phyloP scores from a whole-genome alignment of 768 basidiomycete genomes.

The Clavaria fumosa region DNA sequence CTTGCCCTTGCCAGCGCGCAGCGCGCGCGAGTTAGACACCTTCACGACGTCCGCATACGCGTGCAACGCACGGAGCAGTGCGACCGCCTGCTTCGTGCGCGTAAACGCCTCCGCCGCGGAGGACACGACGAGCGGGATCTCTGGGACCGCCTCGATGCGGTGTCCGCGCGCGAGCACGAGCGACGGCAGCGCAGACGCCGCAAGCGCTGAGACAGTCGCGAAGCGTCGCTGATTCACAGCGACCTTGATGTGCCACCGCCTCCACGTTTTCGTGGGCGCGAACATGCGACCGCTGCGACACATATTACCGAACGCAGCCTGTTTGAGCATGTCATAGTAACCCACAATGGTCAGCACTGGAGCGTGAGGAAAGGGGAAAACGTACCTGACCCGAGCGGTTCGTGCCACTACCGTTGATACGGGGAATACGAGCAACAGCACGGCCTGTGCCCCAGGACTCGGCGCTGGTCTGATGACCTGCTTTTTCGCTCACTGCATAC shows the following conservation, averaged over 20 bases:
- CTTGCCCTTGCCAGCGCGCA: conserved; percentile 96
- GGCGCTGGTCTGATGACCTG: conserved; percentile 96
- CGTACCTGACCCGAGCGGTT: conserved; percentile 92
- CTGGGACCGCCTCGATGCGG: conserved; percentile 93
- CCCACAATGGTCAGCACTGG: neutral
- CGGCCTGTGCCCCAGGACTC: conserved; percentile 99
- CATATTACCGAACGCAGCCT: conserved; percentile 99
- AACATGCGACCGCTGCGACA: conserved; percentile 99
- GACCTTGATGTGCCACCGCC: conserved; percentile 99
- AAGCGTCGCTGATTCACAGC: conserved; percentile 99
- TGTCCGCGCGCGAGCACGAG: conserved; percentile 98
- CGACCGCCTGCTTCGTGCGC: conserved; percentile 95
- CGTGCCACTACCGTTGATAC: conserved; percentile 97
- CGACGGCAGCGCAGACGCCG: conserved; percentile 93
- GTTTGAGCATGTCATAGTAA: conserved; percentile 6
- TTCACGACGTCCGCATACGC: conserved; percentile 91
- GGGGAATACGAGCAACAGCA: conserved; percentile 99
- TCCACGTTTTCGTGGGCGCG: conserved; percentile 98
- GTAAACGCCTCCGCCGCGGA: conserved; percentile 69
- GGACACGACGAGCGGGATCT: conserved; percentile 87
- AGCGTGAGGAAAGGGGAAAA: conserved; percentile 4
- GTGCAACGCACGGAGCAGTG: conserved; percentile 78
- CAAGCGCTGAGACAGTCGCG: conserved; percentile 93
- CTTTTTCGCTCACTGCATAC: conserved; percentile 93
- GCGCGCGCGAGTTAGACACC: conserved; percentile 93